phyloP scores from a whole-genome alignment of 768 basidiomycete species.

The Suillus subaureus region DNA sequence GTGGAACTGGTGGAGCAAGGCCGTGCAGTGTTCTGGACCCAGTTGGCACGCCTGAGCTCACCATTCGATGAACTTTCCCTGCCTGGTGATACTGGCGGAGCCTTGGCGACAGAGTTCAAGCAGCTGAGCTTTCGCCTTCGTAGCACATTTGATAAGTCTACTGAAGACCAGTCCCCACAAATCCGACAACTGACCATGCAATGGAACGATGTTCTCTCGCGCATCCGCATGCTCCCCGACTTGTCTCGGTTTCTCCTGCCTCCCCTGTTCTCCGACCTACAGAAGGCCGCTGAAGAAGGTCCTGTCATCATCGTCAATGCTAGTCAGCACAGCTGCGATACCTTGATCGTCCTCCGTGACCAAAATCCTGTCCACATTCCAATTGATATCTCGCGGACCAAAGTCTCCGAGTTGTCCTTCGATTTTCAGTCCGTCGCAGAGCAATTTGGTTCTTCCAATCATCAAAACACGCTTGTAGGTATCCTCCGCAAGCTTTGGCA shows the following conservation, averaged over 20 bases:
- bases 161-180: too few species aligned
- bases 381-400: slow-evolving; percentile 8
- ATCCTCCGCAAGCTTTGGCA: too few species aligned
- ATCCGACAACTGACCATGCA: background rate
- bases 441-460: too few species aligned
- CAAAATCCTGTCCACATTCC: slow-evolving; percentile 10
- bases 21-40: too few species aligned
- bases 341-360: slow-evolving; percentile 15
- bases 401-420: slow-evolving; percentile 13
- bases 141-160: background rate
- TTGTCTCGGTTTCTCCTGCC: too few species aligned
- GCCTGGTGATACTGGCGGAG: background rate
- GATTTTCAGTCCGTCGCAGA: slow-evolving; percentile 10
- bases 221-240: too few species aligned
- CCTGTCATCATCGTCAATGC: slow-evolving; percentile 20
- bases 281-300: too few species aligned
- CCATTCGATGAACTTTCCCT: background rate
- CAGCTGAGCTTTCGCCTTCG: slow-evolving; percentile 19
- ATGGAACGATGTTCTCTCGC: too few species aligned
- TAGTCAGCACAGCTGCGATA: slow-evolving; percentile 16
- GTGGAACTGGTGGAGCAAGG: too few species aligned
- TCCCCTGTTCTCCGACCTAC: too few species aligned
- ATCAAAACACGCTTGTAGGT: too few species aligned
- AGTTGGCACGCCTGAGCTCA: too few species aligned
- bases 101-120: slow-evolving; percentile 30